Conservation (phyloP, 495 filamentous ascomycete genomes). For the Annulohypoxylon bovei region DNA sequence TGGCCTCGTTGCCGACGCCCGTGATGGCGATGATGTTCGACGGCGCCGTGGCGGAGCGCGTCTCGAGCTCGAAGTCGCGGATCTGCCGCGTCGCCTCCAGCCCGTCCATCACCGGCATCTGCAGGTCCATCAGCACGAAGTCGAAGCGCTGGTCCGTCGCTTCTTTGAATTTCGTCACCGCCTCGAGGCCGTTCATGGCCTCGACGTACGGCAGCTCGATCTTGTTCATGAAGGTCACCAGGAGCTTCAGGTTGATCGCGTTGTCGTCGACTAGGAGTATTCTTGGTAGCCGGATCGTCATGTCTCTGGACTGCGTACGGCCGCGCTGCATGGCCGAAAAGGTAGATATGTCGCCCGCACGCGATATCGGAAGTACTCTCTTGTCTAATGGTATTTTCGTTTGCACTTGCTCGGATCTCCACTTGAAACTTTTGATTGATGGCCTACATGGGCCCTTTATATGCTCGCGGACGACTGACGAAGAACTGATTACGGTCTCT, state of each 20-base stretch:
- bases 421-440: conserved; percentile 26
- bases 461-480: conserved; percentile 13
- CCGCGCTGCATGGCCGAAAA: not conserved
- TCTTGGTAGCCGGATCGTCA: conserved; percentile 18
- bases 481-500: conserved; percentile 16
- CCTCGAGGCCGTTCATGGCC: conserved; percentile 57
- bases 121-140: conserved; percentile 71
- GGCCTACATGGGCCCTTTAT: conserved; percentile 10
- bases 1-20: conserved; percentile 69
- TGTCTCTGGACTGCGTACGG: conserved; percentile 10
- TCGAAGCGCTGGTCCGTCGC: conserved; percentile 50
- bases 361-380: not conserved
- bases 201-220: conserved; percentile 53
- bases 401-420: conserved; percentile 29
- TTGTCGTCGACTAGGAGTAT: conserved; percentile 81
- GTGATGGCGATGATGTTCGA: conserved; percentile 75
- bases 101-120: conserved; percentile 74
- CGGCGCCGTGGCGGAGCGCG: conserved; percentile 34
- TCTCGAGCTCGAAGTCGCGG: conserved; percentile 59
- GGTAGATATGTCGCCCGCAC: not conserved
- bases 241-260: conserved; percentile 75
- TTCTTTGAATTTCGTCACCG: conserved; percentile 51
- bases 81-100: conserved; percentile 67
- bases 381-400: conserved; percentile 1
- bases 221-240: conserved; percentile 68